phyloP scores from a whole-genome alignment of 331 rosid genomes.

The Spiraea crenata region DNA sequence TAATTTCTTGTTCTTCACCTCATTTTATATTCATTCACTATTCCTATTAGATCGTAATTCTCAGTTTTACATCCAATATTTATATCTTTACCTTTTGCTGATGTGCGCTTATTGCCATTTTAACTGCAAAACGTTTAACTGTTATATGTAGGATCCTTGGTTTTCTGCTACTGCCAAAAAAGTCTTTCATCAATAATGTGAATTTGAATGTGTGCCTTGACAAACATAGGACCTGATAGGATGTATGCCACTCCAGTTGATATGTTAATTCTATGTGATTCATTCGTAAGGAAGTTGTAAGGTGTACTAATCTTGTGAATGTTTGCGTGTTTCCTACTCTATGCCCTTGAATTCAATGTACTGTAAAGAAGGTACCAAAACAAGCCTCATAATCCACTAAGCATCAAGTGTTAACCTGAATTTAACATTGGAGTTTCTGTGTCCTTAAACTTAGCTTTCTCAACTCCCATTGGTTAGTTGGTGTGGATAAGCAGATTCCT shows the following conservation, averaged over 20 bases:
- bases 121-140: neutral
- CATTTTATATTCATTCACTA: slow-evolving; percentile 2
- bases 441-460: neutral
- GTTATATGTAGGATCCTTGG: neutral
- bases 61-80: neutral
- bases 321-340: no score
- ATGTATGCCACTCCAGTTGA: neutral
- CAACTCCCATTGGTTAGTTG: neutral
- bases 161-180: neutral
- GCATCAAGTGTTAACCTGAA: neutral
- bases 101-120: neutral
- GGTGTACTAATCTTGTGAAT: no score
- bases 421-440: neutral
- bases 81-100: neutral
- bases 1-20: slow-evolving; percentile 41
- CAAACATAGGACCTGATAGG: neutral
- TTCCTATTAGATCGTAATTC: slow-evolving; percentile 11
- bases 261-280: neutral
- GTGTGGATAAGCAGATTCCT: neutral
- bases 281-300: neutral
- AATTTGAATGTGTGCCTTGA: neutral
- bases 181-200: neutral
- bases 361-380: neutral
- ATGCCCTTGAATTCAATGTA: neutral
- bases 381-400: neutral